phyloP scores from a whole-genome alignment of 1,284 basidiomycete genomes.

The Leucoagaricus sp. region DNA sequence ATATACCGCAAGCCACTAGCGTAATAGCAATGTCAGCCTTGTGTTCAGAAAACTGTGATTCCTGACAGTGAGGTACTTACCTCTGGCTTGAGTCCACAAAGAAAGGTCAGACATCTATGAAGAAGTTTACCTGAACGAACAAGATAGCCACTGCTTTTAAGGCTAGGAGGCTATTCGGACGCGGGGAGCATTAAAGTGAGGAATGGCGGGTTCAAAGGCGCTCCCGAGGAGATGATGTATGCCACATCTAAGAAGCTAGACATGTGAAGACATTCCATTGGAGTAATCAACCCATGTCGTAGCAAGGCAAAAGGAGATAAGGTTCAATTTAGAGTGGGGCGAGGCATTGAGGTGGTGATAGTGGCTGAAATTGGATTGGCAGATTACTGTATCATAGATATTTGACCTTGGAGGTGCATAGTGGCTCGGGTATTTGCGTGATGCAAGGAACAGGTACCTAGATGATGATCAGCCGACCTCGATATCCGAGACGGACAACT shows the following conservation, averaged over 20 bases:
- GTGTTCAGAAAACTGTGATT: background rate
- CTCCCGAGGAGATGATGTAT: background rate
- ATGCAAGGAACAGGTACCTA: no score
- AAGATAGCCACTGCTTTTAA: background rate
- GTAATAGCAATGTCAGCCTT: background rate
- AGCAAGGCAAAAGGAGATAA: no score
- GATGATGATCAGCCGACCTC: no score
- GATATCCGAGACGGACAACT: no score
- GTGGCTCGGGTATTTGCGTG: no score
- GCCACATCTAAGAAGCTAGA: background rate
- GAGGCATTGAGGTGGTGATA: no score
- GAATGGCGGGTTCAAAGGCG: background rate
- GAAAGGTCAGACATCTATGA: background rate
- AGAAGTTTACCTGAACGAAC: background rate
- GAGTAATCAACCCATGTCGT: no score
- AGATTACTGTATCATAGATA: no score
- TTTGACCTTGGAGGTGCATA: no score
- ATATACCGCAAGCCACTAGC: conserved; percentile 9
- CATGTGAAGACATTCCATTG: no score
- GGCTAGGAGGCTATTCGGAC: background rate
- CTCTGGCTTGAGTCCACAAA: background rate
- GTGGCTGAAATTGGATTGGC: no score
- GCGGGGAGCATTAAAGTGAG: background rate
- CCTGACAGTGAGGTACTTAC: background rate
- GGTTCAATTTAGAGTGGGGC: no score